Conservation (phyloP, 2,329 filamentous ascomycete species). For the Colletotrichum somersetense region DNA sequence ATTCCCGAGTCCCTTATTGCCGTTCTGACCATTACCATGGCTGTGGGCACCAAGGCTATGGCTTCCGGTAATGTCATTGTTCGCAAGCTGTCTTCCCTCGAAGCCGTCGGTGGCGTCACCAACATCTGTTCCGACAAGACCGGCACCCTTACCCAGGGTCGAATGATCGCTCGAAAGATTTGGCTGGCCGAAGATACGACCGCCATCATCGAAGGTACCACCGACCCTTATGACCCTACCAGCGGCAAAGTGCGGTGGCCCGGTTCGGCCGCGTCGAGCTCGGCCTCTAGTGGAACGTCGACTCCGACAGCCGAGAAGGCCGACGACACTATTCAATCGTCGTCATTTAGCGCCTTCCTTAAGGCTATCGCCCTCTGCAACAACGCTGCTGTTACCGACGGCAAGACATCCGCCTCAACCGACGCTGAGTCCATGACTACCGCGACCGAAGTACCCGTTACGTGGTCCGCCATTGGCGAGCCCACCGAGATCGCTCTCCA, state of each 20-base stretch:
- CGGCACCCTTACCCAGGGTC: conserved; percentile 74
- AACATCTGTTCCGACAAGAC: conserved; percentile 80
- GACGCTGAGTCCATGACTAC: conserved; percentile 63
- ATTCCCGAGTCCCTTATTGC: conserved; percentile 77
- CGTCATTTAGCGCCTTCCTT: conserved; percentile 61
- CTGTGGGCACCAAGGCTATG: conserved; percentile 75
- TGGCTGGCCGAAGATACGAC: conserved; percentile 69
- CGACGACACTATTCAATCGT: conserved; percentile 46
- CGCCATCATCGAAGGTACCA: conserved; percentile 66
- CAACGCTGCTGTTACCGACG: conserved; percentile 64
- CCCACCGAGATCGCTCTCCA: conserved; percentile 81
- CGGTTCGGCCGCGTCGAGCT: conserved; percentile 51
- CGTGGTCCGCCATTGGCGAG: conserved; percentile 73
- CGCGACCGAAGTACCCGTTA: conserved; percentile 52
- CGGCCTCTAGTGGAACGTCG: conserved; percentile 46
- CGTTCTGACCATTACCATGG: conserved; percentile 79
- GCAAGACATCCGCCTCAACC: conserved; percentile 52
- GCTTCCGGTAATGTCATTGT: conserved; percentile 74
- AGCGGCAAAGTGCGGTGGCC: conserved; percentile 65
- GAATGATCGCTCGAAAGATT: conserved; percentile 74
- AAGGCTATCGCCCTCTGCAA: conserved; percentile 73
- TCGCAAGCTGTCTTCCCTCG: conserved; percentile 73
- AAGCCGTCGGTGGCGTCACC: conserved; percentile 77
- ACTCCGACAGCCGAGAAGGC: conserved; percentile 46
- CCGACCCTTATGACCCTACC: conserved; percentile 72